These are phyloP conservation scores for Lodderomyces parapsilosis DNA, from an alignment of 1,139 yeast species.

Conservation along the genomic window DNA sequence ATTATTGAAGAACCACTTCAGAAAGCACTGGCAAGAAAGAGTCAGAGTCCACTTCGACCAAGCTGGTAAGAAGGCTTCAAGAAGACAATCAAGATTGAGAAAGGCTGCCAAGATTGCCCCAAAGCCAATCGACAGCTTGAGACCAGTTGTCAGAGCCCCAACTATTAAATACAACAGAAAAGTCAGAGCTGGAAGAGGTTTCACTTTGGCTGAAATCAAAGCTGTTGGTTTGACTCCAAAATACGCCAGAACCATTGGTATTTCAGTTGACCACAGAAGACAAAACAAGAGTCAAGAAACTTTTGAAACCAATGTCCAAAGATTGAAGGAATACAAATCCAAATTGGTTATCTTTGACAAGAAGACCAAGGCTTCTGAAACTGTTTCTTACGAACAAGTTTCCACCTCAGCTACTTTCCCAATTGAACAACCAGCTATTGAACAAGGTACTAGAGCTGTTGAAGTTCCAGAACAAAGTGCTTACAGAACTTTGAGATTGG, in stretches of 20 bases:
- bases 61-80: slow-evolving; percentile 97
- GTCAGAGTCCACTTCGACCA: slow-evolving; percentile 99
- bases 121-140: slow-evolving; percentile 92
- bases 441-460: slow-evolving; percentile 87
- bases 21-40: slow-evolving; percentile 99
- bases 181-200: slow-evolving; percentile 99
- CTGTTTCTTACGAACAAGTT: slow-evolving; percentile 70
- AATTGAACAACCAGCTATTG: slow-evolving; percentile 74
- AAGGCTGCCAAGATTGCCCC: slow-evolving; percentile 97
- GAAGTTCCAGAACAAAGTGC: slow-evolving; percentile 84
- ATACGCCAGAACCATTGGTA: slow-evolving; percentile 98
- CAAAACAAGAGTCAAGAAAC: slow-evolving; percentile 97
- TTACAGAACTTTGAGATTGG: slow-evolving; percentile 92
- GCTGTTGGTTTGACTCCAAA: slow-evolving; percentile 95
- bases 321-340: slow-evolving; percentile 95
- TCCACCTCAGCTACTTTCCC: slow-evolving; percentile 88
- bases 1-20: slow-evolving; percentile 94
- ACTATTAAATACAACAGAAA: slow-evolving; percentile 99
- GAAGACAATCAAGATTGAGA: slow-evolving; percentile 92
- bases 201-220: slow-evolving; percentile 96
- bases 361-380: slow-evolving; percentile 72
- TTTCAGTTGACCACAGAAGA: slow-evolving; percentile 99
- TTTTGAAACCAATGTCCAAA: slow-evolving; percentile 90
- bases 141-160: slow-evolving; percentile 99
- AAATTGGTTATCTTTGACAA: slow-evolving; percentile 96